Percentiles rank a stretch among this genome's conserved stretches.
These are phyloP conservation scores for Fraxinus cuspidata DNA, from an alignment of 257 asterid species.

Conservation along the genomic window DNA sequence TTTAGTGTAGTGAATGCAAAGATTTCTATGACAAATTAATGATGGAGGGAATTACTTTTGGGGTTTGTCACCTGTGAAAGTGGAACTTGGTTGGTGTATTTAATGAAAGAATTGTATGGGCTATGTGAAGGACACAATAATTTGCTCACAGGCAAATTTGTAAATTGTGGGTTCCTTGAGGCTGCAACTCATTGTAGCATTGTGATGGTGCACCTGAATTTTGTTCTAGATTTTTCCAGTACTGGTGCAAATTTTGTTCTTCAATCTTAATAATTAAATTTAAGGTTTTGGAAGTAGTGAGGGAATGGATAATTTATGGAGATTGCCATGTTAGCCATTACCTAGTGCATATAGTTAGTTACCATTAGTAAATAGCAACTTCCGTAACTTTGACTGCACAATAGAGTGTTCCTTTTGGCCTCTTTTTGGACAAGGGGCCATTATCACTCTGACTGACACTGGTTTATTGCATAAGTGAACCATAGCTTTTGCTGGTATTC, in stretches of 20 bases:
- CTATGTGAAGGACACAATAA: not conserved
- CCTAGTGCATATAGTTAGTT: not conserved
- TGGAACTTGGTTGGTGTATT: not conserved
- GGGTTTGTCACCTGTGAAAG: not conserved
- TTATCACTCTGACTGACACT: not conserved
- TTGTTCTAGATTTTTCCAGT: not conserved
- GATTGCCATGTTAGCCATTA: not conserved
- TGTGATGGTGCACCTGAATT: not conserved
- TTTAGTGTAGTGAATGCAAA: not conserved
- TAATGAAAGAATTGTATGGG: no score
- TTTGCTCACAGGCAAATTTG: not conserved
- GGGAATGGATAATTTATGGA: not conserved
- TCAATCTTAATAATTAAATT: not conserved
- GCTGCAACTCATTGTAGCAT: not conserved
- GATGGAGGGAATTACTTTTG: not conserved
- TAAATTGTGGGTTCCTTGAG: not conserved
- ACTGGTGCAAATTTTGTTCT: not conserved
- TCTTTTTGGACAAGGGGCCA: not conserved
- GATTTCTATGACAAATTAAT: not conserved
- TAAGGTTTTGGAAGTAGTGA: not conserved
- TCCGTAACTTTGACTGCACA: not conserved
- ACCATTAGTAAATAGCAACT: not conserved
- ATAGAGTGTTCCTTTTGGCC: not conserved
- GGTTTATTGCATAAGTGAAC: not conserved
- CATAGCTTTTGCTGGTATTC: not conserved